These are phyloP conservation scores for Plasmodium malariae DNA, from an alignment of 169 alveolate species.

Conservation along the genomic window DNA sequence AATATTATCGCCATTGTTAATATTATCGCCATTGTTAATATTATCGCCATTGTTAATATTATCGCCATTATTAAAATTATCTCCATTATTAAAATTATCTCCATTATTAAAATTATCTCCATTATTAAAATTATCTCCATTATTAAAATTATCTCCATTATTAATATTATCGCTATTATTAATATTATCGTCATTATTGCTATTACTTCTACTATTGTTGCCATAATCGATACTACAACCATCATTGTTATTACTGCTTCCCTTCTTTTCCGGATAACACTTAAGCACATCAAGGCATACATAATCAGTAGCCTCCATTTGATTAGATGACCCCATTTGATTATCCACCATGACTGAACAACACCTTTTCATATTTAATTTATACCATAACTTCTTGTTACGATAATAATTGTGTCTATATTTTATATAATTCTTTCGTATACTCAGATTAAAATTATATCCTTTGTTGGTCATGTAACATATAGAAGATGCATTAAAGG, in stretches of 20 bases:
- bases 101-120: neutral
- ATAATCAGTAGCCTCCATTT: too few relatives aligned
- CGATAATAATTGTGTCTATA: slow-evolving; percentile 14
- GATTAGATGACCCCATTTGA: too few relatives aligned
- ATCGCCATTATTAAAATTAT: neutral
- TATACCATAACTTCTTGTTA: slow-evolving; percentile 21
- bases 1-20: too few relatives aligned
- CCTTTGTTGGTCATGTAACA: neutral
- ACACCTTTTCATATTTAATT: slow-evolving; percentile 9
- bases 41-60: too few relatives aligned
- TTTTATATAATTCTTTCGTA: slow-evolving; percentile 14
- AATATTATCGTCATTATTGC: neutral
- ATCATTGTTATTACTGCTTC: neutral
- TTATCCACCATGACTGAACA: neutral
- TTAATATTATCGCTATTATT: neutral
- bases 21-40: too few relatives aligned
- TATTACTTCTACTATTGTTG: neutral
- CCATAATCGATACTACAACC: neutral
- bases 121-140: neutral
- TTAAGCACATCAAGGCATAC: too few relatives aligned
- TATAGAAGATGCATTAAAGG: slow-evolving; percentile 7
- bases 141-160: neutral
- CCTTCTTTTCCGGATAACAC: too few relatives aligned
- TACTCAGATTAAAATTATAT: slow-evolving; percentile 30
- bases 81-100: neutral